Evolutionary conservation across 768 basidiomycete species (phyloP), one percentile per base, ranked within the genome.

Genomic region (Lentinula sp.): DNA sequence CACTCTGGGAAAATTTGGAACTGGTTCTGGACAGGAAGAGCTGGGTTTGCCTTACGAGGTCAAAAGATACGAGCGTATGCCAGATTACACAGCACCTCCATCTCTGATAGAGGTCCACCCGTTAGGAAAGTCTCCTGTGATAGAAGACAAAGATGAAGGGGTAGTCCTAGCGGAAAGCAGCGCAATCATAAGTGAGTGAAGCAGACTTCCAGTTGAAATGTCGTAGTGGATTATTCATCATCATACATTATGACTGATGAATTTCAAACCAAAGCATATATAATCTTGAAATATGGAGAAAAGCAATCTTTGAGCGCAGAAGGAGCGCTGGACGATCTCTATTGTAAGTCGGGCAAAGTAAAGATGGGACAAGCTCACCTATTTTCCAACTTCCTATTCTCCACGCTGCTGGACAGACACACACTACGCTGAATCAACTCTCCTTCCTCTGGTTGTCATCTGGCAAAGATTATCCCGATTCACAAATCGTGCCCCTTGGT

Each of bases 11-110:
- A n/a, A 10, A 23, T 3, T 52, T 51, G 4, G 21, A 3, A 45
- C 48, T 39, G 11, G 18, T 28, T 2, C 9, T n/a, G 45, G 40
- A n/a, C 55, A 83, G 82, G 82, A 85, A 68, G 84, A 85, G 63
- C 74, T 85, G 6, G 69, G 71, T 15, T 61, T 78, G 1, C 70
- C 74, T 1, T 82, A 82, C 61, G 69, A 74, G 49, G 70, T 82
- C 65, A 80, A 78, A 64, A 69, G 68, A 57, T 80, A 79, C 61
- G 61, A 74, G 54, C 71, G 76, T 34, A 65, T 67, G 15, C 62
- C 70, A 39, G 45, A 67, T 43, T 54, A 62, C n/a, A 65, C 56
- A 39, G 78, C 78, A 8, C 78, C 78, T 11, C 65, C 69, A 34
- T 76, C 78, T 57, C 65, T 79, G 6, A 64, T 66, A 32, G 55